Evolutionary conservation across 1,284 basidiomycete species (phyloP).

Genomic region (Bondarzewia mesenterica): DNA sequence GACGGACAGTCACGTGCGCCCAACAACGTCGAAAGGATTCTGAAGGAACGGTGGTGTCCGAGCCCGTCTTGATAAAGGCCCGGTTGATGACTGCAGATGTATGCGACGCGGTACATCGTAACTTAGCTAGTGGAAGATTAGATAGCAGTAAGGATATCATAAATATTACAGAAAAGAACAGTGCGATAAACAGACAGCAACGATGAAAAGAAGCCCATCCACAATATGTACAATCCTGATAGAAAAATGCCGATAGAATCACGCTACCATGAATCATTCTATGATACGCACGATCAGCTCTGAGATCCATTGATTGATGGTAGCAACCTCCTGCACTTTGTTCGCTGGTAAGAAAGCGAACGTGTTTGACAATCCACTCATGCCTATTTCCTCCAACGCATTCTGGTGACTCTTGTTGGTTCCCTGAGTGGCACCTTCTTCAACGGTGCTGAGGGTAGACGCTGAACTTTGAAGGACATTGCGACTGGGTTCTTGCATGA

Average conservation of each 20-base stretch:
- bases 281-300: slow-evolving; percentile 53
- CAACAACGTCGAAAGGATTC: too few species aligned
- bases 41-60: too few species aligned
- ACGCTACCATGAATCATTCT: slow-evolving; percentile 20
- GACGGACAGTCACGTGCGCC: too few species aligned
- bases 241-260: too few species aligned
- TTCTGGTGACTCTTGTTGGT: slow-evolving; percentile 38
- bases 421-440: slow-evolving; percentile 35
- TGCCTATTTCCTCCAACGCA: slow-evolving; percentile 59
- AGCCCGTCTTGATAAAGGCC: too few species aligned
- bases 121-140: not conserved
- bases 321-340: slow-evolving; percentile 44
- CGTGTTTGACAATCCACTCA: slow-evolving; percentile 62
- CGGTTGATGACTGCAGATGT: too few species aligned
- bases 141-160: slow-evolving; percentile 5
- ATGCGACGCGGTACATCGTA: too few species aligned
- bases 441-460: slow-evolving; percentile 57
- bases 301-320: slow-evolving; percentile 69
- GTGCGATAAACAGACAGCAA: slow-evolving; percentile 5
- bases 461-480: slow-evolving; percentile 41
- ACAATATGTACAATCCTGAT: not conserved
- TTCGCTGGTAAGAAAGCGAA: slow-evolving; percentile 61
- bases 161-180: slow-evolving; percentile 7
- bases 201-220: not conserved
- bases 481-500: slow-evolving; percentile 47